These are phyloP conservation scores for Lophium mytilinum DNA, from an alignment of 495 filamentous ascomycete species.

Conservation along the genomic window DNA sequence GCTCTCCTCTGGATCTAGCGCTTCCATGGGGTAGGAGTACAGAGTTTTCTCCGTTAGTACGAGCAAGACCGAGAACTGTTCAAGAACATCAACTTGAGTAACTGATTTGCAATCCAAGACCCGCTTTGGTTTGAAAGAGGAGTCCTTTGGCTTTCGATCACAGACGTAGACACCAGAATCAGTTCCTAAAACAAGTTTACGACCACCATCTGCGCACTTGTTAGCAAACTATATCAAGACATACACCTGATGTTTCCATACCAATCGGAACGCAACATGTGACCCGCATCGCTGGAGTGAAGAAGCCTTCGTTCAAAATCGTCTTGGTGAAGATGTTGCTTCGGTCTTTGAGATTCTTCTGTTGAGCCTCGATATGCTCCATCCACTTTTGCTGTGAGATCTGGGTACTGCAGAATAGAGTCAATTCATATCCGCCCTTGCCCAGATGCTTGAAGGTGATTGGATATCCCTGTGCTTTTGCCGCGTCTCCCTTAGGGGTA, in stretches of 20 bases:
- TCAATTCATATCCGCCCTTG: constrained; percentile 89
- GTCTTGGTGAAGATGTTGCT: constrained; percentile 93
- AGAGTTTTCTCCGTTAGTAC: constrained; percentile 91
- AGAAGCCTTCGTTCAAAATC: constrained; percentile 76
- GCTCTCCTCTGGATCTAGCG: constrained; percentile 70
- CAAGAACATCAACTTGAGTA: constrained; percentile 90
- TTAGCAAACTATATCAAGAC: constrained; percentile 29
- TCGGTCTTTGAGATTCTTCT: constrained; percentile 71
- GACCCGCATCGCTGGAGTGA: constrained; percentile 70
- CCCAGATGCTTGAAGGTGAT: constrained; percentile 98
- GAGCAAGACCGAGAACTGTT: constrained; percentile 84
- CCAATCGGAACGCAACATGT: constrained; percentile 89
- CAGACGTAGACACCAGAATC: constrained; percentile 87
- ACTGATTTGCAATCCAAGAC: constrained; percentile 82
- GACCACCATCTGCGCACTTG: constrained; percentile 65
- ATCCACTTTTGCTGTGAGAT: constrained; percentile 88
- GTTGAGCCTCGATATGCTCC: constrained; percentile 86
- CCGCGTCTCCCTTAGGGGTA: constrained; percentile 35
- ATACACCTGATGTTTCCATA: constrained; percentile 34
- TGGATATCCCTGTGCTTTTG: constrained; percentile 70
- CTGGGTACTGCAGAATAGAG: constrained; percentile 76
- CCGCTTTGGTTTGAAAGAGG: constrained; percentile 62
- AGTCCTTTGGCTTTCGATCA: constrained; percentile 82
- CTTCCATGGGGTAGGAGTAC: constrained; percentile 75
- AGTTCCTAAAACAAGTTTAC: constrained; percentile 89